These are phyloP conservation scores for Podaxis sp. DNA, from an alignment of 768 basidiomycete species.

Conservation along the genomic window DNA sequence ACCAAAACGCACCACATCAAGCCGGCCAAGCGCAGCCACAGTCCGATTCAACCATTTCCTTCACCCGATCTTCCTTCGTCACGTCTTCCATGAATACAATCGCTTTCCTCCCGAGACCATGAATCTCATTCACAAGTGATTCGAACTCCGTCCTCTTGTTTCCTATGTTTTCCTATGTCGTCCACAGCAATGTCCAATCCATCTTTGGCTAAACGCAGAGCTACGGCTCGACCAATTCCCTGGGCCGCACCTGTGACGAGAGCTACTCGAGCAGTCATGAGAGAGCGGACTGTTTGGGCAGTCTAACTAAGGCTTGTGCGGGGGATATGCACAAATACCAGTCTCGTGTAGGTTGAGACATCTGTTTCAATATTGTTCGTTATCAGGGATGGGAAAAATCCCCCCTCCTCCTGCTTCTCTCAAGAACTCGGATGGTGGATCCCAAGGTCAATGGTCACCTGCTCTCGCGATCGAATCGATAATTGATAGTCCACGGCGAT, in stretches of 20 bases:
- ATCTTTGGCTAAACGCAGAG: slow-evolving; percentile 39
- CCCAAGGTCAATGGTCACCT: neutral
- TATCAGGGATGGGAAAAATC: too few species aligned
- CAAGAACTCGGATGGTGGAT: too few species aligned
- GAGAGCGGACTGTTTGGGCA: too few species aligned
- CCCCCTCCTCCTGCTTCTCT: too few species aligned
- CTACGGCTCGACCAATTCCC: slow-evolving; percentile 47
- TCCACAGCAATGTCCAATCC: slow-evolving; percentile 43
- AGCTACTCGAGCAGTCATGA: slow-evolving; percentile 16
- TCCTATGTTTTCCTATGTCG: slow-evolving; percentile 24
- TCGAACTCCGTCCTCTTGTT: slow-evolving; percentile 22
- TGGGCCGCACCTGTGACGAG: slow-evolving; percentile 33
- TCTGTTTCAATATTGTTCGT: too few species aligned
- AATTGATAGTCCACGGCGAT: too few species aligned
- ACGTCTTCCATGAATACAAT: slow-evolving; percentile 32
- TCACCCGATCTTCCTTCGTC: slow-evolving; percentile 34
- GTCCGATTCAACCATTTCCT: slow-evolving; percentile 30
- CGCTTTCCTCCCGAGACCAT: slow-evolving; percentile 20
- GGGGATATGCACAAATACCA: too few species aligned
- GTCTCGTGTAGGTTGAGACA: too few species aligned
- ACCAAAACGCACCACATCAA: slow-evolving; percentile 39
- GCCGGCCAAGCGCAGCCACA: slow-evolving; percentile 30
- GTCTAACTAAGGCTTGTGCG: too few species aligned
- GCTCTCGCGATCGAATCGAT: neutral
- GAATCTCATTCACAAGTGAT: slow-evolving; percentile 23